These are phyloP conservation scores for Lactifluus hygrophoroides DNA, from an alignment of 768 basidiomycete species.

Conservation along the genomic window DNA sequence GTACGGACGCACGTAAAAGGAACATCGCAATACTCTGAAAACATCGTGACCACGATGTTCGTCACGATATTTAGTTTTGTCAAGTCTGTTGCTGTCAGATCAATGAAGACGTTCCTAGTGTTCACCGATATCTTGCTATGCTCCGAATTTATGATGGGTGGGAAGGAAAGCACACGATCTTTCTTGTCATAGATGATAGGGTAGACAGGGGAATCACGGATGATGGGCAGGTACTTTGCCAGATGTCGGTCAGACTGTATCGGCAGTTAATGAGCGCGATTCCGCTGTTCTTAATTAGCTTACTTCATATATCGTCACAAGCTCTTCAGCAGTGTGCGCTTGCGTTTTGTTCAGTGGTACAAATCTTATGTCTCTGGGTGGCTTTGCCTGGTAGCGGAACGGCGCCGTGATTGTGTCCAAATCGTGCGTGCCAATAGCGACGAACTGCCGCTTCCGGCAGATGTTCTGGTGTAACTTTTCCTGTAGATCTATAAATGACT, in stretches of 20 bases:
- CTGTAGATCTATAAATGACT: slow-evolving; percentile 98
- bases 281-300: slow-evolving; percentile 18
- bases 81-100: slow-evolving; percentile 92
- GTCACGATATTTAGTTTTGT: slow-evolving; percentile 95
- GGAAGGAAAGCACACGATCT: slow-evolving; percentile 89
- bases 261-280: background rate
- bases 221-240: slow-evolving; percentile 81
- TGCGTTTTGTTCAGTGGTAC: slow-evolving; percentile 74
- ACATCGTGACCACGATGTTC: slow-evolving; percentile 95
- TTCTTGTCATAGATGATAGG: slow-evolving; percentile 93
- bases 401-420: slow-evolving; percentile 81
- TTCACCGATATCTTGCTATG: slow-evolving; percentile 95
- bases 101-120: slow-evolving; percentile 92
- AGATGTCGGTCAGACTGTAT: slow-evolving; percentile 85
- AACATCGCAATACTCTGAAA: slow-evolving; percentile 89
- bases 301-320: slow-evolving; percentile 94
- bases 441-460: slow-evolving; percentile 80
- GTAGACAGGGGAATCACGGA: slow-evolving; percentile 91
- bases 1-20: slow-evolving; percentile 74
- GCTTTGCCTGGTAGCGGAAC: slow-evolving; percentile 76
- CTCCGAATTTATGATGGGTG: slow-evolving; percentile 96
- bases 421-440: slow-evolving; percentile 97
- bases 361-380: slow-evolving; percentile 88
- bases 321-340: slow-evolving; percentile 75
- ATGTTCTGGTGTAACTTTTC: slow-evolving; percentile 98